Evolutionary conservation across 2,329 filamentous ascomycete species (phyloP).

Genomic region (Ustulina deusta): DNA sequence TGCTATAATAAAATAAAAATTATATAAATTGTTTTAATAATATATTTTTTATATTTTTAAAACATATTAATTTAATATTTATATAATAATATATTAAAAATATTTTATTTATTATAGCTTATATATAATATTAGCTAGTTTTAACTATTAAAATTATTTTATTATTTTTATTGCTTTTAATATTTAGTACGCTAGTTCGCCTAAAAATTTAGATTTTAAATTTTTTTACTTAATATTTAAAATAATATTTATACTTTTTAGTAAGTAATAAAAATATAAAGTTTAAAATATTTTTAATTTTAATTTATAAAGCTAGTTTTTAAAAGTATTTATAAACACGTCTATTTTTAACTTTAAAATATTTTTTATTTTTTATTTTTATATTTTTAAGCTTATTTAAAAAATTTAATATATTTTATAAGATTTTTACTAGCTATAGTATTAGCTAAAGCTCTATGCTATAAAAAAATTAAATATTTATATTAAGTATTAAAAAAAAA

Average conservation of each 20-base stretch:
- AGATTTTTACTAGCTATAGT: conserved; percentile 27
- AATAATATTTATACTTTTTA: conserved; percentile 30
- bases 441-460: conserved; percentile 37
- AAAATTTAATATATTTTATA: conserved; percentile 30
- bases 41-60: no score
- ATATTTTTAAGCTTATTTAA: conserved; percentile 23
- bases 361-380: conserved; percentile 9
- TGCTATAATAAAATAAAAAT: no score
- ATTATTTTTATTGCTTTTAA: no score
- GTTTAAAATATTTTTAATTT: conserved; percentile 23
- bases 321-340: not conserved
- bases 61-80: no score
- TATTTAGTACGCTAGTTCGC: no score
- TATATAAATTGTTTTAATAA: no score
- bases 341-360: not conserved
- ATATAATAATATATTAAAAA: no score
- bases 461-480: conserved; percentile 36
- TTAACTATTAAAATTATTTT: no score
- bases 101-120: no score
- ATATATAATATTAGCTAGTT: no score
- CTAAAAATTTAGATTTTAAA: conserved; percentile 22
- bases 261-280: conserved; percentile 33
- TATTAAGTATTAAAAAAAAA: conserved; percentile 35
- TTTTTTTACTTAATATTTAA: conserved; percentile 38
- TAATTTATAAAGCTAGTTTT: conserved; percentile 1